phyloP scores from a whole-genome alignment of 176 grass and related monocot genomes.

The Areca catechu region DNA sequence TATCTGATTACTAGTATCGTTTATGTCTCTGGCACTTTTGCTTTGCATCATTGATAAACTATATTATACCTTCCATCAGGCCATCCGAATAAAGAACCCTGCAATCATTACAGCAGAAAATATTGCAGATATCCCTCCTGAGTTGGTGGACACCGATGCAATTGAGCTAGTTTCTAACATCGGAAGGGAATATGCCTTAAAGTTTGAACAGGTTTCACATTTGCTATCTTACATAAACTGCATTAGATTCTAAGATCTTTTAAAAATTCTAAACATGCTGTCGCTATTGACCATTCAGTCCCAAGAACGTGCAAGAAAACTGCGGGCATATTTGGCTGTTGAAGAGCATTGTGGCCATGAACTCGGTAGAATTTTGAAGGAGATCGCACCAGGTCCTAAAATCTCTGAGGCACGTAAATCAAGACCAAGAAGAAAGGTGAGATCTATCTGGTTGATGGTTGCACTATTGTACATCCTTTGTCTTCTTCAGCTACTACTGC shows the following conservation, averaged over 20 bases:
- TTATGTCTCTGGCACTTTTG: too few relatives aligned
- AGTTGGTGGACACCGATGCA: constrained; percentile 47
- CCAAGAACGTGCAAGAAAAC: constrained; percentile 61
- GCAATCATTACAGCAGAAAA: constrained; percentile 15
- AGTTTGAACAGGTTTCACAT: constrained; percentile 57
- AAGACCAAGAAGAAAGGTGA: constrained; percentile 54
- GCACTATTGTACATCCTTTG: not conserved
- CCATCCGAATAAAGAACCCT: constrained; percentile 24
- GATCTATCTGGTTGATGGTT: not conserved
- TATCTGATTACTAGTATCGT: too few relatives aligned
- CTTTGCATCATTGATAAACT: too few relatives aligned
- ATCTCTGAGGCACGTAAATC: constrained; percentile 30
- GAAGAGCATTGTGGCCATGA: constrained; percentile 79
- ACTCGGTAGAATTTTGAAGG: constrained; percentile 80
- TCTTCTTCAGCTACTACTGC: not conserved
- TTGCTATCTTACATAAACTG: not conserved
- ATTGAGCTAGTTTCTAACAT: constrained; percentile 47
- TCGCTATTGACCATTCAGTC: constrained; percentile 39
- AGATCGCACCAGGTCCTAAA: constrained; percentile 47
- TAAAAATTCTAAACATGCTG: too few relatives aligned
- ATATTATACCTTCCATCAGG: constrained; percentile 12
- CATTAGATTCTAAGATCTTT: too few relatives aligned
- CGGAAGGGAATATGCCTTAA: constrained; percentile 52
- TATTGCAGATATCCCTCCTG: constrained; percentile 16
- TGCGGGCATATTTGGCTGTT: constrained; percentile 67